These are phyloP conservation scores for Sclerotinia spermophila DNA, from an alignment of 2,329 filamentous ascomycete genomes.

Conservation along the genomic window DNA sequence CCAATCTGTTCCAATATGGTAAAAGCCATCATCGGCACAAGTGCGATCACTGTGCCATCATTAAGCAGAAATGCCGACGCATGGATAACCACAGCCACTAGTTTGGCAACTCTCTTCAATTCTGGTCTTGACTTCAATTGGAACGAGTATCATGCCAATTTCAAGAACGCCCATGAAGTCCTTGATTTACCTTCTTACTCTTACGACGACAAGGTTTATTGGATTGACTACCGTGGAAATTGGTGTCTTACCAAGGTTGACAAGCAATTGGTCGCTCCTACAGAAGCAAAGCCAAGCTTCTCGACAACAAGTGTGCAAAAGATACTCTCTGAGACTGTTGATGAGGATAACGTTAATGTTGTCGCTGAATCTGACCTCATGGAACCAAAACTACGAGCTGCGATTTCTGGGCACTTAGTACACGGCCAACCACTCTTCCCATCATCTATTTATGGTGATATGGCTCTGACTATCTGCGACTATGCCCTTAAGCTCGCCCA, in stretches of 20 bases:
- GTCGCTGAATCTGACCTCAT: constrained; percentile 53
- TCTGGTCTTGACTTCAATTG: constrained; percentile 62
- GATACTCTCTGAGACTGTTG: constrained; percentile 46
- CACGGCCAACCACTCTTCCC: constrained; percentile 52
- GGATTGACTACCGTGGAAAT: constrained; percentile 60
- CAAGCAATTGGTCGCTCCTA: constrained; percentile 52
- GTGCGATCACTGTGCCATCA: constrained; percentile 55
- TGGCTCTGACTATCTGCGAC: constrained; percentile 54
- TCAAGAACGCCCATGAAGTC: constrained; percentile 54
- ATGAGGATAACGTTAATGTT: constrained; percentile 48
- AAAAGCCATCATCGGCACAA: constrained; percentile 45
- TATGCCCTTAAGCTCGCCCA: constrained; percentile 48
- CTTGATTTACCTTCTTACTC: constrained; percentile 62
- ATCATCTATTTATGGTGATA: constrained; percentile 54
- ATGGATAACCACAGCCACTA: constrained; percentile 60
- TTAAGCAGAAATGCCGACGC: constrained; percentile 58
- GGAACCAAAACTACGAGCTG: constrained; percentile 36
- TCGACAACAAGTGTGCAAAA: constrained; percentile 43
- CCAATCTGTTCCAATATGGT: constrained; percentile 65
- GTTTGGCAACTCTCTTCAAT: constrained; percentile 55
- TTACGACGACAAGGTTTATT: constrained; percentile 67
- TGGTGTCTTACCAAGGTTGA: constrained; percentile 64
- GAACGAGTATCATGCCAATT: constrained; percentile 63
- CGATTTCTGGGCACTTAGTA: constrained; percentile 54
- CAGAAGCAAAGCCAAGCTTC: constrained; percentile 45